A percentile compares a stretch with the other conserved stretches of the same genome.
Evolutionary conservation across 2,329 filamentous ascomycete species (phyloP).

Genomic region (Fusarium sp.): DNA sequence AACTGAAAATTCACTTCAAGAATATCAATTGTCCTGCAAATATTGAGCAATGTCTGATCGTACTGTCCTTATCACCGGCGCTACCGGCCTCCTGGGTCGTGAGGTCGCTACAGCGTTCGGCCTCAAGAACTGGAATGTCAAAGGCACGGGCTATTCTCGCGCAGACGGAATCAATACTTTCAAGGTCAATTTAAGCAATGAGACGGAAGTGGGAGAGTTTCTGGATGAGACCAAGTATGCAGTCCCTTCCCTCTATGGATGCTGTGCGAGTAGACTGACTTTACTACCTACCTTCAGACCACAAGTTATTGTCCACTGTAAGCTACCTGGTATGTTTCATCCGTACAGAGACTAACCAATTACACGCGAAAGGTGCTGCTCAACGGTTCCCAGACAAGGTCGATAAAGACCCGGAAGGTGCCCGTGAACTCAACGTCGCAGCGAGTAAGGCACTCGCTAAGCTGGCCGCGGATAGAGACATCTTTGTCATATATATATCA

Average conservation of each 20-base stretch:
- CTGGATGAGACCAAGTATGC: slow-evolving; percentile 64
- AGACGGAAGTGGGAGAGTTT: slow-evolving; percentile 56
- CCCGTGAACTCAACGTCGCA: slow-evolving; percentile 76
- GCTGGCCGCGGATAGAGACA: slow-evolving; percentile 68
- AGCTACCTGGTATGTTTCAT: slow-evolving; percentile 40
- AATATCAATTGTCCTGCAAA: not conserved
- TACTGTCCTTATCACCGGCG: slow-evolving; percentile 81
- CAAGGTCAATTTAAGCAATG: slow-evolving; percentile 63
- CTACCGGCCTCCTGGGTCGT: slow-evolving; percentile 83
- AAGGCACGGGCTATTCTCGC: slow-evolving; percentile 78
- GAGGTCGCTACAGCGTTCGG: slow-evolving; percentile 79
- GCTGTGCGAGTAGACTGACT: slow-evolving; percentile 3
- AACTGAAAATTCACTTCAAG: not conserved
- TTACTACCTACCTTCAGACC: slow-evolving; percentile 59
- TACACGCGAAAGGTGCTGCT: slow-evolving; percentile 71
- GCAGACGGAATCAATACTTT: slow-evolving; percentile 75
- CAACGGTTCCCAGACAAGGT: slow-evolving; percentile 90
- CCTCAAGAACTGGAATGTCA: slow-evolving; percentile 68
- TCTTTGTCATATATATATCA: slow-evolving; percentile 79
- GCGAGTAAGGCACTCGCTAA: slow-evolving; percentile 74
- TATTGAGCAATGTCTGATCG: slow-evolving; percentile 24
- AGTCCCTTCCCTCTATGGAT: not conserved
- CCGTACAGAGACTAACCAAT: slow-evolving; percentile 25
- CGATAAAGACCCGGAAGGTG: slow-evolving; percentile 79
- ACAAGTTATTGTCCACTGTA: slow-evolving; percentile 83